These are phyloP conservation scores for Magnolia kwangsiensis DNA, from an alignment of 164 flowering plant genomes.

Conservation along the genomic window DNA sequence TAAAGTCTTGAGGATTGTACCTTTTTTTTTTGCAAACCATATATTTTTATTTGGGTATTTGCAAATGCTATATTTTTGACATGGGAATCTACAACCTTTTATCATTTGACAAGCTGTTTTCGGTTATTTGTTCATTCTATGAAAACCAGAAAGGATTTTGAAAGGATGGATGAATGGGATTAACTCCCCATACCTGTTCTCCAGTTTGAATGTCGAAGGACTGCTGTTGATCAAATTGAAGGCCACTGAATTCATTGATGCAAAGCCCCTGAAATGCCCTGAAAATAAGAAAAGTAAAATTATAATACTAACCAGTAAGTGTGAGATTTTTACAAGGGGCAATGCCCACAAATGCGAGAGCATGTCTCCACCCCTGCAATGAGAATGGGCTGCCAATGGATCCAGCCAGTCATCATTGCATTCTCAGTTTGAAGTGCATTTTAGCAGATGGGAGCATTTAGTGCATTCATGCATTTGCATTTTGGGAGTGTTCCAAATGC, in stretches of 20 bases:
- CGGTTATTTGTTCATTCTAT: background rate
- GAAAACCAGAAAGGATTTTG: background rate
- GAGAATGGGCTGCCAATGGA: background rate
- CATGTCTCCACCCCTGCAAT: background rate
- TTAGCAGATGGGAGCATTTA: background rate
- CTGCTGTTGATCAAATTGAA: slow-evolving; percentile 76
- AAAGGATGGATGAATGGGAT: too few relatives aligned
- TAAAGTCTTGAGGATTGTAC: too few relatives aligned
- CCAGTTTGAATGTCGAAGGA: slow-evolving; percentile 82
- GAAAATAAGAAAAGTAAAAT: slow-evolving; percentile 10
- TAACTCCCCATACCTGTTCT: slow-evolving; percentile 63
- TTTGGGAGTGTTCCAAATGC: background rate
- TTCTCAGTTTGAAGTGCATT: too few relatives aligned
- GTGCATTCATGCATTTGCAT: background rate
- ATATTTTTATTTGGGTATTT: too few relatives aligned
- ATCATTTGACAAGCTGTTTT: background rate
- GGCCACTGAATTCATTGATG: slow-evolving; percentile 86
- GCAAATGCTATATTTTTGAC: too few relatives aligned
- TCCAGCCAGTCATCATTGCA: background rate
- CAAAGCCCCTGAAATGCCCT: slow-evolving; percentile 99
- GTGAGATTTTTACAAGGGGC: background rate
- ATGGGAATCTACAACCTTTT: too few relatives aligned
- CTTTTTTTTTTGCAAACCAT: too few relatives aligned
- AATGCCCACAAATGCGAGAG: background rate
- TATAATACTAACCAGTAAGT: background rate